phyloP scores from a whole-genome alignment of 2,329 filamentous ascomycete genomes.

The Calonectria hawksworthii region DNA sequence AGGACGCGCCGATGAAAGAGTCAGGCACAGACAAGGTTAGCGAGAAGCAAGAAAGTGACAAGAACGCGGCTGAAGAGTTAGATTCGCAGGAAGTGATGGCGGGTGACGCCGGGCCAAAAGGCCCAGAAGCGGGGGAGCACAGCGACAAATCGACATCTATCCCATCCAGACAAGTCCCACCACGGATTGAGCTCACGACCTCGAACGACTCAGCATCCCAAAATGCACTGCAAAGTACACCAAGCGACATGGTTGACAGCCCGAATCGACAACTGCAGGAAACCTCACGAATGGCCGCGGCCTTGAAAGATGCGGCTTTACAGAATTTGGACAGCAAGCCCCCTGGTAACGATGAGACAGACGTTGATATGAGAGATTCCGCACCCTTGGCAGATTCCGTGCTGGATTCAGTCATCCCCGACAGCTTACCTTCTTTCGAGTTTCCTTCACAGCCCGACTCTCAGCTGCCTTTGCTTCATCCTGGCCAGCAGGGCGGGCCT shows the following conservation, averaged over 20 bases:
- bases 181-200: constrained; percentile 36
- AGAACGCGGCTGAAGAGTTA: constrained; percentile 43
- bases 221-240: constrained; percentile 39
- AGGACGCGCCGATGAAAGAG: constrained; percentile 28
- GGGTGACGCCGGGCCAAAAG: constrained; percentile 40
- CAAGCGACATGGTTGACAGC: constrained; percentile 35
- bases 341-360: constrained; percentile 17
- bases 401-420: constrained; percentile 39
- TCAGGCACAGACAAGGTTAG: constrained; percentile 44
- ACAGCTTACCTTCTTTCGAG: constrained; percentile 38
- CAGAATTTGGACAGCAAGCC: not conserved
- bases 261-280: constrained; percentile 39
- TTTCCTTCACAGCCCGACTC: constrained; percentile 26
- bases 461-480: not conserved
- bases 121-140: constrained; percentile 30
- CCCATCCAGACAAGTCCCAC: constrained; percentile 46
- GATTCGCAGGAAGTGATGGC: constrained; percentile 49
- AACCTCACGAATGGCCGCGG: constrained; percentile 24
- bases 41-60: constrained; percentile 36
- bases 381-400: constrained; percentile 15
- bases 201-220: constrained; percentile 39
- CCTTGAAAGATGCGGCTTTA: not conserved
- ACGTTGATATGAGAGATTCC: constrained; percentile 25
- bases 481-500: constrained; percentile 31
- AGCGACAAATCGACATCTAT: constrained; percentile 45